Conservation (phyloP, 1,139 yeast species). For the Entelexis sorbosivorans region DNA sequence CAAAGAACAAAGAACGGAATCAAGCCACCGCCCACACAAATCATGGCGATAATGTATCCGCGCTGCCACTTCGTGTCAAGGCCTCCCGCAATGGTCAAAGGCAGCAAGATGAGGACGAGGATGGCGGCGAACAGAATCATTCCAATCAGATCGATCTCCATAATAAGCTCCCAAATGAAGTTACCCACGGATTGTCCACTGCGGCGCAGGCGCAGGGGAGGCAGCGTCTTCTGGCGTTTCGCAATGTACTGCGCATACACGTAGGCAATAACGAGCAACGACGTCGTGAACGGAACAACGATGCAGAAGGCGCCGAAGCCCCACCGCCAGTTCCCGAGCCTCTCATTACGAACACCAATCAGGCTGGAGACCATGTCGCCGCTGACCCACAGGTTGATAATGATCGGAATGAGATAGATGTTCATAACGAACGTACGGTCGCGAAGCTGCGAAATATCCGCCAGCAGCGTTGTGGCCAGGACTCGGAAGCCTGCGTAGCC, state of each 20-base stretch:
- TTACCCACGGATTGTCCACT: slow-evolving; percentile 2
- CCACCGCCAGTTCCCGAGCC: slow-evolving; percentile 44
- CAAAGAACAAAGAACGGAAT: slow-evolving; percentile 45
- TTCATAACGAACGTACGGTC: slow-evolving; percentile 58
- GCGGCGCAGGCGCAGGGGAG: slow-evolving; percentile 5
- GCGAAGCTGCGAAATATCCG: slow-evolving; percentile 55
- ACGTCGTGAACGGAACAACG: slow-evolving; percentile 42
- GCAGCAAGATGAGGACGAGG: slow-evolving; percentile 42
- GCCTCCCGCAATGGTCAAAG: slow-evolving; percentile 55
- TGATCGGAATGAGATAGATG: slow-evolving; percentile 57
- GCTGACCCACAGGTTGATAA: slow-evolving; percentile 66
- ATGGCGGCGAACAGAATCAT: slow-evolving; percentile 40
- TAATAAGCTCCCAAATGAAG: slow-evolving; percentile 26
- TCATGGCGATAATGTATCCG: slow-evolving; percentile 51
- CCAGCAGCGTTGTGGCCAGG: slow-evolving; percentile 45
- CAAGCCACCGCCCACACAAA: slow-evolving; percentile 49
- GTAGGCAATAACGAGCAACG: slow-evolving; percentile 4
- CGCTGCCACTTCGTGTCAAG: slow-evolving; percentile 40
- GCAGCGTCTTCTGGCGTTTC: slow-evolving; percentile 6
- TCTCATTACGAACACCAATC: slow-evolving; percentile 5
- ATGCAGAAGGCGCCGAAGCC: slow-evolving; percentile 74
- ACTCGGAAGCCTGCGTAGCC: slow-evolving; percentile 60
- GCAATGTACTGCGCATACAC: slow-evolving; percentile 11
- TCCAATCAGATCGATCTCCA: slow-evolving; percentile 50
- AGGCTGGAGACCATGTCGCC: slow-evolving; percentile 34